Base-by-base conservation (phyloP, 257 asterid genomes). In the Solanum sparsipilum region DNA sequence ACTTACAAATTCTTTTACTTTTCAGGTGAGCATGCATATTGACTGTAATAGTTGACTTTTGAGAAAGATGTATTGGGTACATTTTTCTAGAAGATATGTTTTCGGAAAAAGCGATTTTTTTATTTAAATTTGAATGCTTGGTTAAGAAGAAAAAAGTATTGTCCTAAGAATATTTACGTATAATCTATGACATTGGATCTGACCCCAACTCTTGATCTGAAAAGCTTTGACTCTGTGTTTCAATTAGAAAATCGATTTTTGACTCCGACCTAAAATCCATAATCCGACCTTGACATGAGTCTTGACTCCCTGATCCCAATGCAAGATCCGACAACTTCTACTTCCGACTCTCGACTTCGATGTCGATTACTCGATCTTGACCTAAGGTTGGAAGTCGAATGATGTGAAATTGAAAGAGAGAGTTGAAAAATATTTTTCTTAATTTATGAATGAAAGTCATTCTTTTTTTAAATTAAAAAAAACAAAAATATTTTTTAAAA, bases 241-340 rank as follows among this genome's bases (percentile, higher is more conserved):
- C 7, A n/a, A 63, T 63, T 63, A 0, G 15, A 63, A 1, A 63
- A 4, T 0, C 0, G 7, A 23, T 13, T 63, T 9, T 63, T 4
- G 0, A 63, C 6, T 23, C 7, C 1, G 27, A 63, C 1, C 6
- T 7, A n/a, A 23, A 10, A 63, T 0, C 1, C 6, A n/a, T 10
- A 23, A 4, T 23, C 31, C 6, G 6, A 63, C 15, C 31, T 63
- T 9, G 31, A 63, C 6, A 4, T 9, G 31, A 63, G 71, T 9
- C 71, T 10, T 63, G 31, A 10, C 3, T 63, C 3, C 7, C 13
- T 4, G 4, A n/a, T 10, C 6, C 1, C 15, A 23, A 52, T 52
- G 63, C 4, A 18, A 52, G n/a, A 16, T 18, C 23, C 4, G 2
- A 63, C 13, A 65, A 65, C 2, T n/a, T 65, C 13, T 65, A 65